Conservation (phyloP, 495 filamentous ascomycete genomes). For the Penicillium mononematosum region DNA sequence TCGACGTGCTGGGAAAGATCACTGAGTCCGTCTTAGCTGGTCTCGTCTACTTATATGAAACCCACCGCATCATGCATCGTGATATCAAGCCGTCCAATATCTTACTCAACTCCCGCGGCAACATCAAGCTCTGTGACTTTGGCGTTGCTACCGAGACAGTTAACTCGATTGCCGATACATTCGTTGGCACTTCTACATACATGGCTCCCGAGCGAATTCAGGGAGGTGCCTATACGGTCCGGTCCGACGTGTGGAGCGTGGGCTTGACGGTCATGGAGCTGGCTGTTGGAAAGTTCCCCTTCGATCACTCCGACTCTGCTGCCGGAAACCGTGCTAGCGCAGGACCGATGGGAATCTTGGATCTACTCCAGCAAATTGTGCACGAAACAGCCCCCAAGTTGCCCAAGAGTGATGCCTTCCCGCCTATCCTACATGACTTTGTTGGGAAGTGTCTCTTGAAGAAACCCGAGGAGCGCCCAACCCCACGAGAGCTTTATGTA, state of each 20-base stretch:
- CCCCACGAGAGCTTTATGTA: conserved; percentile 78
- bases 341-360: conserved; percentile 89
- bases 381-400: conserved; percentile 91
- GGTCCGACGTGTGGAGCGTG: conserved; percentile 98
- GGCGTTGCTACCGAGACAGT: conserved; percentile 94
- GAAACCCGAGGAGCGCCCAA: conserved; percentile 79
- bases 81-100: conserved; percentile 99
- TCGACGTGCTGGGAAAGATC: conserved; percentile 99
- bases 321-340: conserved; percentile 66
- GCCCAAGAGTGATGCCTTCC: conserved; percentile 96
- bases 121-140: conserved; percentile 98
- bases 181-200: conserved; percentile 97
- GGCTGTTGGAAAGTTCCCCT: conserved; percentile 94
- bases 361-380: conserved; percentile 95
- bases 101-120: conserved; percentile 86
- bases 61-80: conserved; percentile 95
- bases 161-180: conserved; percentile 96
- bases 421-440: conserved; percentile 89
- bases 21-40: conserved; percentile 95
- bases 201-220: conserved; percentile 99
- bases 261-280: conserved; percentile 95
- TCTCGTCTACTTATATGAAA: conserved; percentile 89
- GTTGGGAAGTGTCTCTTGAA: conserved; percentile 94
- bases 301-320: conserved; percentile 73
- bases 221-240: conserved; percentile 93